These are phyloP conservation scores for Phascolomyces articulosus DNA, from an alignment of 371 early-diverging fungal species.

Conservation along the genomic window DNA sequence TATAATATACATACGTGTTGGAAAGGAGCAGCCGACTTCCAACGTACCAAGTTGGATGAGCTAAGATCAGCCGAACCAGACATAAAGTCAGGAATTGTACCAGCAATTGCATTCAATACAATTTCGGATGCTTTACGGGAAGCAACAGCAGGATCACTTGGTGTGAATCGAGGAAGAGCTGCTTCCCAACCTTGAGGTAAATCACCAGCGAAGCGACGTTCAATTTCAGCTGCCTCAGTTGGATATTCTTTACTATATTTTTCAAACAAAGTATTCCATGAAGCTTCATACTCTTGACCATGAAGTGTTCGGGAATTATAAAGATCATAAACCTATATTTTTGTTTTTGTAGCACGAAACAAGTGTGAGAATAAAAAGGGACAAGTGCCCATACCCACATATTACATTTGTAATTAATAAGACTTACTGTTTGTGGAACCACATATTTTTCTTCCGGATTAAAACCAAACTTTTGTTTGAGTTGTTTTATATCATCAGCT, in stretches of 20 bases:
- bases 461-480: constrained; percentile 85
- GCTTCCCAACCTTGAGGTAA: constrained; percentile 72
- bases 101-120: constrained; percentile 80
- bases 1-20: constrained; percentile 54
- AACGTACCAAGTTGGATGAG: constrained; percentile 88
- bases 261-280: constrained; percentile 73
- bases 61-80: constrained; percentile 98
- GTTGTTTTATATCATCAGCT: constrained; percentile 82
- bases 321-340: constrained; percentile 51
- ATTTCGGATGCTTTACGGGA: constrained; percentile 83
- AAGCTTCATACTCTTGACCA: constrained; percentile 60
- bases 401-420: too few relatives aligned
- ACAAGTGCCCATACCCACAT: neutral
- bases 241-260: constrained; percentile 65
- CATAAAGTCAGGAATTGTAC: constrained; percentile 76
- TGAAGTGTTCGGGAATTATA: constrained; percentile 58
- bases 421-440: constrained; percentile 54
- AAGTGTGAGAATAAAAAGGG: neutral
- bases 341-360: neutral
- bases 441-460: constrained; percentile 68
- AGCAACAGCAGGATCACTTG: constrained; percentile 74
- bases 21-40: constrained; percentile 91
- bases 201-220: constrained; percentile 68
- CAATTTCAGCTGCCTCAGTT: constrained; percentile 66
- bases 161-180: constrained; percentile 74